Conservation (phyloP, 495 filamentous ascomycete species). For the Penicillium goetzii region DNA sequence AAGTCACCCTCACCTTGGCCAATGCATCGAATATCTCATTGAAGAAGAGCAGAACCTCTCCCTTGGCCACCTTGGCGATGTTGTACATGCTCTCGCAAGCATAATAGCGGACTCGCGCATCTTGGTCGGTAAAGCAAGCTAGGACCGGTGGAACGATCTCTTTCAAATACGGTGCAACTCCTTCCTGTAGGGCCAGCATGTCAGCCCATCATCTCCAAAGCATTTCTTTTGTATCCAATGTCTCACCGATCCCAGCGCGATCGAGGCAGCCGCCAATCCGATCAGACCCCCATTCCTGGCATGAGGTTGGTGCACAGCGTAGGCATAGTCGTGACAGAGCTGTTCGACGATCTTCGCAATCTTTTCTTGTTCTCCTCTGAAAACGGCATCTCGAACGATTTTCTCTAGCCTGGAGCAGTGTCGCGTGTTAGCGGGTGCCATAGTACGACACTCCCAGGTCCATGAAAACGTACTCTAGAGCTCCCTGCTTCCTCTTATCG, state of each 20-base stretch:
- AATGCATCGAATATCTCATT: conserved; percentile 98
- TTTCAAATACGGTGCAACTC: conserved; percentile 87
- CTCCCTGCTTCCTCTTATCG: conserved; percentile 93
- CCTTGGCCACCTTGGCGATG: conserved; percentile 98
- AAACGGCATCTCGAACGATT: conserved; percentile 82
- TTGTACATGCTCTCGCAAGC: conserved; percentile 99
- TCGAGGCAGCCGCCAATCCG: conserved; percentile 92
- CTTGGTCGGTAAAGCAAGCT: conserved; percentile 98
- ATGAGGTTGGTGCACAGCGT: conserved; percentile 96
- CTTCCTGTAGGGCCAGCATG: conserved; percentile 56
- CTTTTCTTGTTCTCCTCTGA: conserved; percentile 72
- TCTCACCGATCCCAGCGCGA: conserved; percentile 89
- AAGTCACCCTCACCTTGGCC: conserved; percentile 71
- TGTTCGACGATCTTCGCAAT: conserved; percentile 89
- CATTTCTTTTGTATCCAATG: conserved; percentile 10
- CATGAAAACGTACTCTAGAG: conserved; percentile 77
- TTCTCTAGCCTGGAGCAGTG: conserved; percentile 72
- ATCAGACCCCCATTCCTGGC: conserved; percentile 96
- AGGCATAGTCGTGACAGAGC: conserved; percentile 96
- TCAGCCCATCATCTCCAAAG: conserved; percentile 28
- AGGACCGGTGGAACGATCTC: conserved; percentile 95
- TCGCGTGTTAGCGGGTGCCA: conserved; percentile 18
- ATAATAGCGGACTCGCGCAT: conserved; percentile 97
- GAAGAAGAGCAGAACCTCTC: conserved; percentile 93
- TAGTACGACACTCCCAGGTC: neutral